Evolutionary conservation across 2,329 filamentous ascomycete genomes (phyloP).

Genomic region (Sporothrix dimorphospora): DNA sequence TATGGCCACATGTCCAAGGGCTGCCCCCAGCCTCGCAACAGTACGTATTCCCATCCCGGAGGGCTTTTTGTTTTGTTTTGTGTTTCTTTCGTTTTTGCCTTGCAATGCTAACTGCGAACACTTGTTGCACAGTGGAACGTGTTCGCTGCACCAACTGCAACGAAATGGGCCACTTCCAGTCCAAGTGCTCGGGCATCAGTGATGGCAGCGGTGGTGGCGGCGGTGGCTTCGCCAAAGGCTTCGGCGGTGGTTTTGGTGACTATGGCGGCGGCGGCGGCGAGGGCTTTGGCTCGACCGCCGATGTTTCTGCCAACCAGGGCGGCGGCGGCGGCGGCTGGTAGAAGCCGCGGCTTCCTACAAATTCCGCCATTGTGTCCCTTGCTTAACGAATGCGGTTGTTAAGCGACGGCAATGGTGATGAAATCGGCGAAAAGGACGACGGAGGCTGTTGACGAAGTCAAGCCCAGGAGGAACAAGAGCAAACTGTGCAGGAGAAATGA

Average conservation of each 20-base stretch:
- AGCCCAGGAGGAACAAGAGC: not conserved
- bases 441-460: not conserved
- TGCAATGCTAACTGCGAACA: not conserved
- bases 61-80: not conserved
- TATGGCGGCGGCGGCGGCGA: not conserved
- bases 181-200: constrained; percentile 42
- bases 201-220: not conserved
- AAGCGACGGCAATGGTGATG: not conserved
- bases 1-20: constrained; percentile 53
- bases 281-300: not conserved
- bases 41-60: constrained; percentile 40
- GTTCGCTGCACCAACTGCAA: constrained; percentile 63
- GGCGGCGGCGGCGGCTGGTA: constrained; percentile 9
- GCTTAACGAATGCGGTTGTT: not conserved
- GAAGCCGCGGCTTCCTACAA: not conserved
- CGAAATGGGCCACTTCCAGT: constrained; percentile 50
- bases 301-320: not conserved
- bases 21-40: constrained; percentile 60
- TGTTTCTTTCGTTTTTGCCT: too few relatives aligned
- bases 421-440: not conserved
- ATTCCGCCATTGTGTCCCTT: not conserved
- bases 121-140: constrained; percentile 46
- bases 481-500: not conserved
- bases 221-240: not conserved
- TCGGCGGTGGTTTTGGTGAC: not conserved